Percentiles rank a stretch among this genome's conserved stretches.
Evolutionary conservation across 2,329 filamentous ascomycete species (phyloP).

Genomic region (Neonectria neomacrospora): DNA sequence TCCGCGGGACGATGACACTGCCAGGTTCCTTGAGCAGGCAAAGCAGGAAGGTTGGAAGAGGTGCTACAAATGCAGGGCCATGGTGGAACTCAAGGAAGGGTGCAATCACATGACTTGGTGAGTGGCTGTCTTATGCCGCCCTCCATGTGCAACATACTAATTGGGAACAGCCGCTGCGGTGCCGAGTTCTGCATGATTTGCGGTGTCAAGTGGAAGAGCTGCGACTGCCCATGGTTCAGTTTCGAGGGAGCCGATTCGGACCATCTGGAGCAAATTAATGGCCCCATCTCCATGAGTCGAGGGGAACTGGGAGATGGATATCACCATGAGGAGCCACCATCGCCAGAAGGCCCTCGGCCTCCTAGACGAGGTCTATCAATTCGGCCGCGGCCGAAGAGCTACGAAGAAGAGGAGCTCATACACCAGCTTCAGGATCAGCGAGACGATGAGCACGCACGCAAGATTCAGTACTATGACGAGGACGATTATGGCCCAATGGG

Average conservation of each 20-base stretch:
- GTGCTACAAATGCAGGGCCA: slow-evolving; percentile 77
- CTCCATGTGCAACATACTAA: slow-evolving; percentile 25
- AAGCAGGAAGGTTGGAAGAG: slow-evolving; percentile 77
- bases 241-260: slow-evolving; percentile 67
- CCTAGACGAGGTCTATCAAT: slow-evolving; percentile 38
- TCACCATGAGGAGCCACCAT: slow-evolving; percentile 35
- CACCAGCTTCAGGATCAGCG: slow-evolving; percentile 60
- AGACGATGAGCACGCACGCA: slow-evolving; percentile 53
- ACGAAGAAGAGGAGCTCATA: slow-evolving; percentile 60
- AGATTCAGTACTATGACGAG: slow-evolving; percentile 48
- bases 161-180: slow-evolving; percentile 70
- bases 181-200: slow-evolving; percentile 92
- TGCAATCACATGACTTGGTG: slow-evolving; percentile 92
- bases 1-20: slow-evolving; percentile 75
- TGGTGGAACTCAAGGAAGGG: slow-evolving; percentile 84
- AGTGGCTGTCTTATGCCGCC: slow-evolving; percentile 44
- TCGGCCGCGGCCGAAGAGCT: slow-evolving; percentile 44
- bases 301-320: slow-evolving; percentile 38
- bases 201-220: slow-evolving; percentile 83
- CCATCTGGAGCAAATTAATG: slow-evolving; percentile 63
- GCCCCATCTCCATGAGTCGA: slow-evolving; percentile 53
- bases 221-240: slow-evolving; percentile 85
- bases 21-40: slow-evolving; percentile 71
- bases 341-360: slow-evolving; percentile 46
- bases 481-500: slow-evolving; percentile 51